Evolutionary conservation across 352 stramenopile genomes (phyloP).

Genomic region (Blastocystis sp.): DNA sequence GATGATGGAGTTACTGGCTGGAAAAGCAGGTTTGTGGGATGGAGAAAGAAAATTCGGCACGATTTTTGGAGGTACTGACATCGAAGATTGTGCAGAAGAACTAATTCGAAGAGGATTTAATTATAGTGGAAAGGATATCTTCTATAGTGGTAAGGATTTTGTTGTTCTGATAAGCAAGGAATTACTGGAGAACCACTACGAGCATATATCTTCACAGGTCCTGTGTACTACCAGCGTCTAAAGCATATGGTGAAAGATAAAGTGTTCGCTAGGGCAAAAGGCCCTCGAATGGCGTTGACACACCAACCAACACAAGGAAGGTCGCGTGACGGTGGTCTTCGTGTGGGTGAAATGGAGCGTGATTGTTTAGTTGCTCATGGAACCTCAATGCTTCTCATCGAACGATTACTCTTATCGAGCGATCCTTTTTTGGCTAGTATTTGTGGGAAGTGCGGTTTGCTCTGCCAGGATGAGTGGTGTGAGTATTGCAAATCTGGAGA

Average conservation of each 20-base stretch:
- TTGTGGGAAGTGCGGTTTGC: constrained; percentile 72
- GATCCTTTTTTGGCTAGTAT: constrained; percentile 94
- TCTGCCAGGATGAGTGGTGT: constrained; percentile 83
- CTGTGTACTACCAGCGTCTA: constrained; percentile 99
- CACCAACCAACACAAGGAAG: constrained; percentile 96
- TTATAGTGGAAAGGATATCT: constrained; percentile 95
- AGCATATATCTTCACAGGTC: constrained; percentile 98
- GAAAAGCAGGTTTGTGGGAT: constrained; percentile 90
- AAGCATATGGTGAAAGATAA: constrained; percentile 99
- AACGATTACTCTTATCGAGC: constrained; percentile 96
- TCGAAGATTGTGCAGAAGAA: constrained; percentile 79
- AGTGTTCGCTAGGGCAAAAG: constrained; percentile 90
- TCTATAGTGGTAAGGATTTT: constrained; percentile 69
- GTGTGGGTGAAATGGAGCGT: constrained; percentile 98
- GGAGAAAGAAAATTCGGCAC: constrained; percentile 94
- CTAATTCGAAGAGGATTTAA: constrained; percentile 94
- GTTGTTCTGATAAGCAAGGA: constrained; percentile 62
- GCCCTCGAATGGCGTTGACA: constrained; percentile 77
- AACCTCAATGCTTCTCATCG: constrained; percentile 96
- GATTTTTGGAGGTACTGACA: constrained; percentile 85
- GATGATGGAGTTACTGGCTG: constrained; percentile 96
- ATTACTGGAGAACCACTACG: constrained; percentile 91
- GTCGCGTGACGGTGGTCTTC: constrained; percentile 90
- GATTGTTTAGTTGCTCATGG: constrained; percentile 99
- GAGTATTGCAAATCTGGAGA: constrained; percentile 94